Base-by-base conservation (phyloP, 2,329 filamentous ascomycete genomes). In the Colletotrichum costaricense region DNA sequence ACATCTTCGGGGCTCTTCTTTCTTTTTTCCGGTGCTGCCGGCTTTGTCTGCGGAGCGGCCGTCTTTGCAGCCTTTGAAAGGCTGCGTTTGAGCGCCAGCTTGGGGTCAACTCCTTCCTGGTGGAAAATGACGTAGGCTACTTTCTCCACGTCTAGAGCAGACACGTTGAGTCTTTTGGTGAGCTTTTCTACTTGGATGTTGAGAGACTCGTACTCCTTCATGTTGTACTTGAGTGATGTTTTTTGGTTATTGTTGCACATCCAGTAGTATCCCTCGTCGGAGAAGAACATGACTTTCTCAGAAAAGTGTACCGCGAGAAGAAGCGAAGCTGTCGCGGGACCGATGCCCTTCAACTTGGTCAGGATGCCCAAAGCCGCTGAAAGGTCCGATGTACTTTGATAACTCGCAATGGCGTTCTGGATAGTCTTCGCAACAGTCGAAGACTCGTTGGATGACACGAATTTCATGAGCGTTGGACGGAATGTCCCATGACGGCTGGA, bases 261-360 rank as follows among this genome's bases (percentile, higher is more conserved):
- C 93, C 93, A 96, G 76, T 91, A 88, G 79, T 92, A 96, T 4
- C 92, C 87, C 81, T 97, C 94, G 78, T 97, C 94, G 2, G 92
- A 93, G 82, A 96, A 96, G 85, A 96, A 96, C 2, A 93, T 88
- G 62, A 92, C 86, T 14, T 83, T 82, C 0, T 85, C 81, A 0
- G 92, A 88, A 73, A 91, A 87, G 75, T 91, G 88, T 5, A 93
- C 89, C 5, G 92, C 89, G 3, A 97, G 86, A 1, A 96, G 83
- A 38, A 97, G 88, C 1, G 93, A 94, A 0, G 93, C 94, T 0
- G 94, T 96, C 8, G 94, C 94, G 1, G 94, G 93, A 0, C 94
- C 94, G 74, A 97, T 90, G 42, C 94, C 94, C 75, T 87, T 92
- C n/a, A 97, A 84, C 68, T 86, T 86, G 1, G 86, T 86, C 12